A percentile compares a stretch with the other conserved stretches of the same genome.
Conservation (phyloP, 2,329 filamentous ascomycete species). For the Magnaporthales sp. region DNA sequence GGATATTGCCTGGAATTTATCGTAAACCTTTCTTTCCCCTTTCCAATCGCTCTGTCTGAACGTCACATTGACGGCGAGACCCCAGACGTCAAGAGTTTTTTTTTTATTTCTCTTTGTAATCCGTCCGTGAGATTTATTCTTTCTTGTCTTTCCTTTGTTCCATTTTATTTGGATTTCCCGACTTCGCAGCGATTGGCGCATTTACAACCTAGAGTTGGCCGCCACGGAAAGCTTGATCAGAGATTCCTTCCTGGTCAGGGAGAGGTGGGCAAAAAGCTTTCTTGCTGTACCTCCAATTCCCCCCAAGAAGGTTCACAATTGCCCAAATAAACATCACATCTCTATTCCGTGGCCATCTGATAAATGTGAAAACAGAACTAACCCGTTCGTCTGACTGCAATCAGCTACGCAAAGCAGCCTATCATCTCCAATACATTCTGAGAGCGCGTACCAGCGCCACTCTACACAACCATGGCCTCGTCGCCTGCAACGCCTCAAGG, state of each 20-base stretch:
- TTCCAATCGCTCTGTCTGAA: neutral
- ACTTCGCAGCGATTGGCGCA: neutral
- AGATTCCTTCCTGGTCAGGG: no score
- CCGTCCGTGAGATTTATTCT: neutral
- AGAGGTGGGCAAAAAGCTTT: neutral
- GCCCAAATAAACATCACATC: no score
- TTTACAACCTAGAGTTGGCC: neutral
- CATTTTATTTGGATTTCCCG: neutral
- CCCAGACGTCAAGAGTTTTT: neutral
- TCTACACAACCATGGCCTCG: neutral
- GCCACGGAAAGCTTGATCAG: neutral
- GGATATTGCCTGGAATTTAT: neutral
- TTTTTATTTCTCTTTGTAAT: neutral
- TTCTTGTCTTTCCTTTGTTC: neutral
- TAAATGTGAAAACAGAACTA: neutral
- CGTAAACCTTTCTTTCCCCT: neutral
- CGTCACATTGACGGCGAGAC: neutral
- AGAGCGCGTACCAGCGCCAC: neutral
- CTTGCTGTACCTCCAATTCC: neutral
- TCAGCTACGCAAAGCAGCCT: neutral
- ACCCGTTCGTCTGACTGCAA: neutral
- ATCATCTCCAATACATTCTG: neutral
- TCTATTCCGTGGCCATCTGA: neutral
- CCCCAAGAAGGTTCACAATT: neutral
- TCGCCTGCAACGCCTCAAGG: slow-evolving; percentile 43